Evolutionary conservation across 345 rosid genomes (phyloP), one percentile per base, ranked within the genome.

Genomic region (Mercurialis annua): DNA sequence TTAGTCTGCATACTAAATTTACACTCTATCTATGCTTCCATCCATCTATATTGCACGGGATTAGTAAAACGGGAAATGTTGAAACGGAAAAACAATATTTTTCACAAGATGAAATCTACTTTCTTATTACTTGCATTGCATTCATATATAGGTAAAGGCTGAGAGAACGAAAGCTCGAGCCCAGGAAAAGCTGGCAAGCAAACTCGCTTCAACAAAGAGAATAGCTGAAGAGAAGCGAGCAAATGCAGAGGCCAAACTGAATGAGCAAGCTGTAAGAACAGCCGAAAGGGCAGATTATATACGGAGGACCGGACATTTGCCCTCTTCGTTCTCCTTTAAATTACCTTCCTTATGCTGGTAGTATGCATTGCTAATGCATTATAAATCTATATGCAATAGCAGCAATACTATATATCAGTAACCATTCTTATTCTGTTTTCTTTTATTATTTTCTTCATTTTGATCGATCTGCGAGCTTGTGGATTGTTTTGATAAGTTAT

Each of bases 101-200:
- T 11, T 15, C 30, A 6, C 21, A 4, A 46, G 51, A 42, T 24
- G 31, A 61, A 42, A 61, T 18, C 14, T 23, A 8, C 4, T 27
- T 6, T 48, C 42, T 61, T n/a, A 40, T 12, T 16, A 23, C 5
- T 40, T 26, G 27, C 3, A 24, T 65, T 34, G 3, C 43, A 23
- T 63, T 16, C 57, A 16, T n/a, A n/a, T n/a, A n/a, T 58, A 92
- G 96, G 96, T 77, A 75, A 86, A 86, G 76, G 96, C 92, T 0
- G 99, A 86, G 76, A 86, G 96, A 73, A 36, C 85, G 81, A 94
- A 85, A 82, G 90, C 91, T 27, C 84, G 97, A n/a, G 97, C 92
- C 0, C 86, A 90, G 64, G 99, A 94, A 71, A 83, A 69, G 71
- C 36, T 85, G 24, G 68, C 87, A 0, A 94, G 85, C 72, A 91